These are phyloP conservation scores for Calonectria pseudoturangicola DNA, from an alignment of 2,329 filamentous ascomycete genomes.

Conservation along the genomic window DNA sequence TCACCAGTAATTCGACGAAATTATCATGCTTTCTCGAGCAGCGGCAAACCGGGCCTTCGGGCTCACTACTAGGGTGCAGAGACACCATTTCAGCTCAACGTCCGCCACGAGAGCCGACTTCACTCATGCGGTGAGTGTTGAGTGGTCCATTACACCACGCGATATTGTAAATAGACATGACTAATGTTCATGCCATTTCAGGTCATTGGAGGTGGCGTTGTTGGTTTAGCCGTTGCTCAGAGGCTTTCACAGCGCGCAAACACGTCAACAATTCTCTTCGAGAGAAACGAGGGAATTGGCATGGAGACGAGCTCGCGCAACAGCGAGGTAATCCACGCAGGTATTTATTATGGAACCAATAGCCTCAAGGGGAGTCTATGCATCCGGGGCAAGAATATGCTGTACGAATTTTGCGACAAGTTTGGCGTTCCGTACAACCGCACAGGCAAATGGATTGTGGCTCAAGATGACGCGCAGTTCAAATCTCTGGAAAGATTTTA, in stretches of 20 bases:
- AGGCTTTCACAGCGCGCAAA: slow-evolving; percentile 80
- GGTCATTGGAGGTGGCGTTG: slow-evolving; percentile 78
- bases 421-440: slow-evolving; percentile 82
- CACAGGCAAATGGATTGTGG: slow-evolving; percentile 96
- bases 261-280: slow-evolving; percentile 84
- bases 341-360: slow-evolving; percentile 89
- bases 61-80: slow-evolving; percentile 34
- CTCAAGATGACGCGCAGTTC: slow-evolving; percentile 84
- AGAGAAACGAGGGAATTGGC: slow-evolving; percentile 84
- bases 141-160: neutral
- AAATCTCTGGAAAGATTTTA: slow-evolving; percentile 74
- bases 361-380: slow-evolving; percentile 91
- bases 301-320: slow-evolving; percentile 93
- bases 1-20: no score
- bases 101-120: slow-evolving; percentile 63
- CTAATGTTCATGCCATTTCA: slow-evolving; percentile 48
- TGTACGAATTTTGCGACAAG: slow-evolving; percentile 85
- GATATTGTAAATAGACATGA: neutral
- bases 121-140: slow-evolving; percentile 64
- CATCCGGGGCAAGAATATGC: slow-evolving; percentile 82
- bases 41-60: slow-evolving; percentile 2
- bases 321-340: slow-evolving; percentile 97
- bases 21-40: slow-evolving; percentile 25
- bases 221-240: slow-evolving; percentile 87
- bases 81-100: slow-evolving; percentile 61